Conservation (phyloP, 345 rosid genomes). For the Boechera retrofracta region DNA sequence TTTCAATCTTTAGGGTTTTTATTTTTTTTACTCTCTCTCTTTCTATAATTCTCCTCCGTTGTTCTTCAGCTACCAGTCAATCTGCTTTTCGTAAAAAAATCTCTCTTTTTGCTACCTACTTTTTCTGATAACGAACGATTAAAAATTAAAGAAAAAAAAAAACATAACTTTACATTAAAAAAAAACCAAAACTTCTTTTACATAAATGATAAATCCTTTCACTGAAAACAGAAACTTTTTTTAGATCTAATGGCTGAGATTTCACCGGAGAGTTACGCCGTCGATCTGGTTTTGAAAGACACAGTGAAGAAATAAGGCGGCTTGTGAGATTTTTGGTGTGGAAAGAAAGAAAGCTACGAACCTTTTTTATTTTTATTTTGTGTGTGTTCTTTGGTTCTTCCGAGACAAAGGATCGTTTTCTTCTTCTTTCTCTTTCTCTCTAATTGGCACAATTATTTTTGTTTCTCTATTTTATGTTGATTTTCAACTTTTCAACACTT, state of each 20-base stretch:
- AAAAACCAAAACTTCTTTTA: neutral
- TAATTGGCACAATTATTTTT: constrained; percentile 17
- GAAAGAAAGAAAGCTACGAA: constrained; percentile 38
- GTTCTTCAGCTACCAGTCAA: constrained; percentile 50
- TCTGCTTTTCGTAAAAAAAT: constrained; percentile 43
- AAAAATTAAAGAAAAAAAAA: neutral
- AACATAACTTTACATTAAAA: constrained; percentile 14
- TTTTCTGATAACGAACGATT: constrained; percentile 43
- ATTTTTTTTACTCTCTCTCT: neutral
- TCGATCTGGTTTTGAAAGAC: neutral
- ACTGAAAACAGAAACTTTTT: neutral
- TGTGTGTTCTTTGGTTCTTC: constrained; percentile 23
- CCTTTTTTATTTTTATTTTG: neutral
- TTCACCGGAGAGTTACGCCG: constrained; percentile 37
- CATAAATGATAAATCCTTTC: neutral
- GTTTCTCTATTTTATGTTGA: neutral
- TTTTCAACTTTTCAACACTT: constrained; percentile 31
- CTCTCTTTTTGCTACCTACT: constrained; percentile 32
- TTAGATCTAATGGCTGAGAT: constrained; percentile 34
- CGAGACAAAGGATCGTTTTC: constrained; percentile 39
- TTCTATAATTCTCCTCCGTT: constrained; percentile 30
- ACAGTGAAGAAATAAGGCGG: constrained; percentile 33
- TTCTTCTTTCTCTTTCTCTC: neutral
- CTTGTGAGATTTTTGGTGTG: constrained; percentile 40
- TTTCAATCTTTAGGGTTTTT: constrained; percentile 43